phyloP scores from a whole-genome alignment of 208 protist genomes.

The Wallacemonas rigidus region DNA sequence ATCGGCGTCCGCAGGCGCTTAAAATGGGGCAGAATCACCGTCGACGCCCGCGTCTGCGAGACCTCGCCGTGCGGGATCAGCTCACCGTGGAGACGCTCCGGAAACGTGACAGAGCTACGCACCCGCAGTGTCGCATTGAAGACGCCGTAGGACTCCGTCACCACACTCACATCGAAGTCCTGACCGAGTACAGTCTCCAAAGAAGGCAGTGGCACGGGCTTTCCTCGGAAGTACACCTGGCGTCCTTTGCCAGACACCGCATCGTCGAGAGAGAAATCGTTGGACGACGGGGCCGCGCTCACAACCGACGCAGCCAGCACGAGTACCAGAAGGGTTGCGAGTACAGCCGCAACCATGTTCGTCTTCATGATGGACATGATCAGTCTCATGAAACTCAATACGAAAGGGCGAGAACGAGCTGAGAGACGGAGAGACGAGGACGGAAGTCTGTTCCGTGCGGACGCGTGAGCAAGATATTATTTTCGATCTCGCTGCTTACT shows the following conservation, averaged over 20 bases:
- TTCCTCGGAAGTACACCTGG: neutral
- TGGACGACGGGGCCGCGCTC: neutral
- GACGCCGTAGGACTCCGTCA: conserved; percentile 55
- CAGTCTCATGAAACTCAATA: no score
- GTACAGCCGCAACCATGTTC: neutral
- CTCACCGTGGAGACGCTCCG: conserved; percentile 70
- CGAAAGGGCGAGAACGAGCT: no score
- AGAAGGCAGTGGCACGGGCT: conserved; percentile 23
- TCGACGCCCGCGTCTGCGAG: conserved; percentile 3
- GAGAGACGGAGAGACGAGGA: no score
- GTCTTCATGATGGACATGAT: no score
- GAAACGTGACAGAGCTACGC: conserved; percentile 51
- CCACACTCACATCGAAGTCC: conserved; percentile 69
- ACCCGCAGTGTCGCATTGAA: conserved; percentile 78
- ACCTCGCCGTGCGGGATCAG: conserved; percentile 55
- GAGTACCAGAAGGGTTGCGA: neutral
- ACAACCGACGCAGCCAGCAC: neutral
- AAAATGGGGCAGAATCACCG: conserved; percentile 48
- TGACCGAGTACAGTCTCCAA: conserved; percentile 62
- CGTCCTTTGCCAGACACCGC: neutral
- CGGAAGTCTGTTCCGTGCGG: no score
- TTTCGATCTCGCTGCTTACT: no score
- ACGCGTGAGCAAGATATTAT: no score
- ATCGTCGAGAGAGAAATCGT: conserved; percentile 9
- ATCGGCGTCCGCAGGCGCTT: conserved; percentile 22